These are phyloP conservation scores for Vigna hirtella DNA, from an alignment of 306 rosid genomes.

Conservation along the genomic window DNA sequence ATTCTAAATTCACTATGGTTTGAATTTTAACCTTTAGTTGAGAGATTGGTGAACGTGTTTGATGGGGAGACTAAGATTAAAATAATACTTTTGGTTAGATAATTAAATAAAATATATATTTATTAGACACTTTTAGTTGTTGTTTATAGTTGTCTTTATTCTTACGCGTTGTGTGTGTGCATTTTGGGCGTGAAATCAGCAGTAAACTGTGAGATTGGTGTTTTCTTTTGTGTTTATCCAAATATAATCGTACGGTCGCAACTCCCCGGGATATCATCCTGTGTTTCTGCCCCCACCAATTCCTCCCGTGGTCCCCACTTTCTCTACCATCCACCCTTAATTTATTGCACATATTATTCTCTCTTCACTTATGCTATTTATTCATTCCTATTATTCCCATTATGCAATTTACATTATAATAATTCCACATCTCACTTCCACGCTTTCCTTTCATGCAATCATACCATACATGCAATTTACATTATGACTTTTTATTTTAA, in stretches of 20 bases:
- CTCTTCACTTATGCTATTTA: neutral
- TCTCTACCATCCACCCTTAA: neutral
- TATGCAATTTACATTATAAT: too few species aligned
- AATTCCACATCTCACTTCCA: neutral
- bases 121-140: too few species aligned
- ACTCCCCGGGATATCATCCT: slow-evolving; percentile 20
- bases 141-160: slow-evolving; percentile 39
- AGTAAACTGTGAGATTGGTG: slow-evolving; percentile 50
- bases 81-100: too few species aligned
- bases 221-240: slow-evolving; percentile 4
- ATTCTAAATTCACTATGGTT: too few species aligned
- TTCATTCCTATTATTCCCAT: neutral
- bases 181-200: slow-evolving; percentile 61
- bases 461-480: too few species aligned
- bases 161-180: slow-evolving; percentile 40
- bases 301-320: slow-evolving; percentile 42
- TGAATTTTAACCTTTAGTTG: too few species aligned
- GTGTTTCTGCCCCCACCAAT: neutral
- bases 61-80: too few species aligned
- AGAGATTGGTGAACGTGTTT: too few species aligned
- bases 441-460: neutral
- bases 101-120: too few species aligned
- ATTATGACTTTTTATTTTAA: too few species aligned
- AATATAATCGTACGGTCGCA: slow-evolving; percentile 44
- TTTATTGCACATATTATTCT: neutral